Percentiles rank a stretch among this genome's conserved stretches.
Conservation (phyloP, 345 rosid species). For the Populus davidiana region DNA sequence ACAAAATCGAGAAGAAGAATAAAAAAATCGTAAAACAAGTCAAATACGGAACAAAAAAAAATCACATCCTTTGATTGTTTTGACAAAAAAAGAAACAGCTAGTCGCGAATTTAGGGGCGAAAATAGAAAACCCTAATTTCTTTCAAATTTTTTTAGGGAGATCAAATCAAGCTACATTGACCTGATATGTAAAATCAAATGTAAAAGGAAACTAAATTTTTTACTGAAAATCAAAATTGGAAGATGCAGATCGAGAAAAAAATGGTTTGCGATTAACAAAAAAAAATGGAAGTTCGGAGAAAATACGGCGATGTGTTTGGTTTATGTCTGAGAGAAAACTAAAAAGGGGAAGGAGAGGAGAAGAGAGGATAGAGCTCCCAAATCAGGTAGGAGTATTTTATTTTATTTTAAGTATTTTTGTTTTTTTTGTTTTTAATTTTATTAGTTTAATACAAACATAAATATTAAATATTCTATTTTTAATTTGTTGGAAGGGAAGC, state of each 20-base stretch:
- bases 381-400: background rate
- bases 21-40: background rate
- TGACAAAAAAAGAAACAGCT: background rate
- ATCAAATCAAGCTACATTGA: slow-evolving; percentile 33
- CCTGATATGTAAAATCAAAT: slow-evolving; percentile 6
- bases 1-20: background rate
- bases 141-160: background rate
- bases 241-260: background rate
- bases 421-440: background rate
- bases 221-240: background rate
- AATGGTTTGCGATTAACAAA: background rate
- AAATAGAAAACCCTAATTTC: background rate
- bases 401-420: background rate
- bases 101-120: background rate
- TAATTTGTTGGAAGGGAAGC: background rate
- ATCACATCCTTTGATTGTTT: background rate
- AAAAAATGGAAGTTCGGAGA: background rate
- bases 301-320: background rate
- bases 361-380: background rate
- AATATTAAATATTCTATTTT: background rate
- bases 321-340: background rate
- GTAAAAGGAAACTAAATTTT: background rate
- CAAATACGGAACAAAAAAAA: background rate
- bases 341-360: background rate
- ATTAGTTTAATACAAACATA: background rate